Evolutionary conservation across 164 flowering plant species (phyloP).

Genomic region (Chimonanthus salicifolius): DNA sequence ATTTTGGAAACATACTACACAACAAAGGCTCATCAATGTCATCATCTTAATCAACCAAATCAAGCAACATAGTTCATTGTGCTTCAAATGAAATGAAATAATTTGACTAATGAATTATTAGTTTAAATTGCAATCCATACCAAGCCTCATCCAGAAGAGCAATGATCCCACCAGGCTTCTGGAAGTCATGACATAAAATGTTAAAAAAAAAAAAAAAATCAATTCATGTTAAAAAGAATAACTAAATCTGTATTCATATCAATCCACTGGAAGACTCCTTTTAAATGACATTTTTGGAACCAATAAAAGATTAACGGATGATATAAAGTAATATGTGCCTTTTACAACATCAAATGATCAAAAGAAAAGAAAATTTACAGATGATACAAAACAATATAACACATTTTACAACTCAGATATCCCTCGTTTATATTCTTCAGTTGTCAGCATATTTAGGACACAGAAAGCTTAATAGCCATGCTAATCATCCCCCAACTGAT

Average conservation of each 20-base stretch:
- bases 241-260: background rate
- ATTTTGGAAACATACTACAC: constrained; percentile 96
- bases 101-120: background rate
- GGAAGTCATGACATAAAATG: constrained; percentile 18
- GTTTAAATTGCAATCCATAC: constrained; percentile 33
- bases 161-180: constrained; percentile 99
- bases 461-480: background rate
- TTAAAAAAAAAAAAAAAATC: constrained; percentile 2
- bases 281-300: background rate
- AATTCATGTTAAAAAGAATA: background rate
- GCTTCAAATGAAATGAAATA: background rate
- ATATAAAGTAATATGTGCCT: background rate
- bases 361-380: no score
- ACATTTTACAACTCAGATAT: no score
- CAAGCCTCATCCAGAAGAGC: constrained; percentile 99
- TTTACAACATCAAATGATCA: no score
- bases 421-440: no score
- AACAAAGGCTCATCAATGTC: constrained; percentile 19
- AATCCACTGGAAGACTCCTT: background rate
- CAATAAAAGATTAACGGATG: background rate
- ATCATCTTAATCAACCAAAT: constrained; percentile 10
- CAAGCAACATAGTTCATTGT: background rate
- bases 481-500: background rate
- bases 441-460: no score
- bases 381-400: no score